These are phyloP conservation scores for Mrakia blollopis DNA, from an alignment of 768 basidiomycete genomes.

Conservation along the genomic window DNA sequence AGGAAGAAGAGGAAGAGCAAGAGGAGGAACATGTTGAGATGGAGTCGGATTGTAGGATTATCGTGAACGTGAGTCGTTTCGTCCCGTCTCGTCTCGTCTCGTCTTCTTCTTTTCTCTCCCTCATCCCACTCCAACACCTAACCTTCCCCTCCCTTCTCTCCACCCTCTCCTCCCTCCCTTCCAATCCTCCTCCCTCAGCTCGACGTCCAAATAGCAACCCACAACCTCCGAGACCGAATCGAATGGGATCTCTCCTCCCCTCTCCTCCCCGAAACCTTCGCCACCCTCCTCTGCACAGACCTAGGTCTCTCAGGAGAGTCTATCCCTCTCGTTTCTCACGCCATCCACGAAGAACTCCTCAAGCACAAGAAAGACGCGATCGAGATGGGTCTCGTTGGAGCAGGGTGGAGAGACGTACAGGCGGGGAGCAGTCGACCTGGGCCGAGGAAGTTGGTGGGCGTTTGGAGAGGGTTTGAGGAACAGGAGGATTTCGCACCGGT, in stretches of 20 bases:
- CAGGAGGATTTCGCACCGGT: constrained; percentile 83
- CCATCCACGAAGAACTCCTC: constrained; percentile 89
- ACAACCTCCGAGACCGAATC: constrained; percentile 89
- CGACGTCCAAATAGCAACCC: constrained; percentile 89
- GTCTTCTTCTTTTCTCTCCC: not conserved
- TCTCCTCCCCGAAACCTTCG: constrained; percentile 80
- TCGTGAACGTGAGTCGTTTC: constrained; percentile 48
- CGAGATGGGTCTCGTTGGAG: constrained; percentile 83
- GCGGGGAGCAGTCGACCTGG: constrained; percentile 35
- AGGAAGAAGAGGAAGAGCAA: constrained; percentile 23
- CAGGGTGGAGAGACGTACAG: constrained; percentile 44
- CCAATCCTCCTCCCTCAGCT: constrained; percentile 57
- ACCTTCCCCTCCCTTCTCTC: not conserved
- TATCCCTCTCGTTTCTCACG: constrained; percentile 80
- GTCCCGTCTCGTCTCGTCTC: constrained; percentile 30
- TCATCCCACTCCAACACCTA: not conserved
- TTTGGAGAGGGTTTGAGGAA: constrained; percentile 94
- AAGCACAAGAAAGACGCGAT: constrained; percentile 93
- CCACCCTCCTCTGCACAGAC: constrained; percentile 71
- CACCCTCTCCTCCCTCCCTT: constrained; percentile 11
- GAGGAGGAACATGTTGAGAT: constrained; percentile 48
- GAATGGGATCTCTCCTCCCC: constrained; percentile 95
- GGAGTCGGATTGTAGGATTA: constrained; percentile 46
- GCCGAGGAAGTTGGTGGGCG: constrained; percentile 72
- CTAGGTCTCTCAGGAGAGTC: constrained; percentile 86